Evolutionary conservation across 768 basidiomycete genomes (phyloP), one percentile per base, ranked within the genome.

Genomic region (Suillus fuscotomentosus): DNA sequence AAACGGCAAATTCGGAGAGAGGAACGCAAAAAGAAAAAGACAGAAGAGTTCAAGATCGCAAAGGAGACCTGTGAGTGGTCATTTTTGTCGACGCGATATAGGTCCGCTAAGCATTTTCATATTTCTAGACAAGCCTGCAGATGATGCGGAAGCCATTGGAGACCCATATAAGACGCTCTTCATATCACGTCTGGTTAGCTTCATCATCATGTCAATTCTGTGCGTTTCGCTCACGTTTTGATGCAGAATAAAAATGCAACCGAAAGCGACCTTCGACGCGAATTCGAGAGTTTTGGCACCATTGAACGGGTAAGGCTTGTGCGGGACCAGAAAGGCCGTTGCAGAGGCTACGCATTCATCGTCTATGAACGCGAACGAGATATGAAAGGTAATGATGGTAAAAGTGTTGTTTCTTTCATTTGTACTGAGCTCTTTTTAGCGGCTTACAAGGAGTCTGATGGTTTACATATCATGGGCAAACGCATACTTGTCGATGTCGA

Each of bases 111-210:
- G 7, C 47, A 45, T 61, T 68, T 67, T 61, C 60, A 54, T 38
- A 17, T n/a, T 20, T 67, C 38, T 70, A 98, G 97, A 96, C 79
- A 94, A 95, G 74, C 97, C 97, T 10, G 84, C 90, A 22, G 96
- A 97, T 61, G 96, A 99, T 71, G 63, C 89, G 14, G 88, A 97
- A 73, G 96, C 95, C 39, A 83, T 90, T 48, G 97, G 97, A 3
- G 97, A 99, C 73, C 97, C 97, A 4, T 99, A 98, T 81, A 99
- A 99, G 76, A 99, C 97, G 0, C 82, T 99, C 27, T 99, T 99
- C 77, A 95, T 99, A 67, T 91, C 96, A 41, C 89, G 95, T 69
- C 79, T 99, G 74, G 95, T 96, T 72, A 43, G 81, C 10, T 76
- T 5, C 14, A 20, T 47, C 41, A 51, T 43, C 54, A 39, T 15